Percentiles rank a stretch among this genome's conserved stretches.
phyloP scores from a whole-genome alignment of 495 filamentous ascomycete genomes.

The Aeminium ludgeri region DNA sequence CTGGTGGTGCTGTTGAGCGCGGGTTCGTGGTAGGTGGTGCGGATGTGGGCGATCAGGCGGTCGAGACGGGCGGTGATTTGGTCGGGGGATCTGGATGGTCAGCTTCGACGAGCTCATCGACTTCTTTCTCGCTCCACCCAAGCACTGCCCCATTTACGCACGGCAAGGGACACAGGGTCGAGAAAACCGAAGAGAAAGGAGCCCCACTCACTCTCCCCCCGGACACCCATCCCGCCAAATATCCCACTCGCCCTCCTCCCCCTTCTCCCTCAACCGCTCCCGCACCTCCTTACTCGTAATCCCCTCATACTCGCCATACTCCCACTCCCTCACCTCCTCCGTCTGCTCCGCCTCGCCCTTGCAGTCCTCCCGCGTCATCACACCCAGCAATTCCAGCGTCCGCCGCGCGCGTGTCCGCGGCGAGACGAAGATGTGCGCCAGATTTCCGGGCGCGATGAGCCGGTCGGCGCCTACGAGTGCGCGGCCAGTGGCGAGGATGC shows the following conservation, averaged over 20 bases:
- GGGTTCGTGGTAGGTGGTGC: slow-evolving; percentile 22
- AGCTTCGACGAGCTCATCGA: too few relatives aligned
- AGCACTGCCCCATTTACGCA: too few relatives aligned
- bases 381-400: slow-evolving; percentile 65
- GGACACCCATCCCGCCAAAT: slow-evolving; percentile 33
- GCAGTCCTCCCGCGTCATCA: slow-evolving; percentile 21
- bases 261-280: slow-evolving; percentile 40
- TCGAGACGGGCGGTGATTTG: slow-evolving; percentile 27
- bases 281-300: slow-evolving; percentile 60
- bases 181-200: background rate
- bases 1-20: slow-evolving; percentile 20
- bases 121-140: too few relatives aligned
- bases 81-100: slow-evolving; percentile 20
- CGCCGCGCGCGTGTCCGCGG: slow-evolving; percentile 71
- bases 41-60: slow-evolving; percentile 22
- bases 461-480: slow-evolving; percentile 72
- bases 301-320: slow-evolving; percentile 92
- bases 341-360: slow-evolving; percentile 47
- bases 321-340: slow-evolving; percentile 77
- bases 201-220: slow-evolving; percentile 44
- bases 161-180: background rate
- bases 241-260: slow-evolving; percentile 30
- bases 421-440: slow-evolving; percentile 64
- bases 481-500: slow-evolving; percentile 62
- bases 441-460: slow-evolving; percentile 65